These are phyloP conservation scores for Penicillium salamii DNA, from an alignment of 495 filamentous ascomycete species.

Conservation along the genomic window DNA sequence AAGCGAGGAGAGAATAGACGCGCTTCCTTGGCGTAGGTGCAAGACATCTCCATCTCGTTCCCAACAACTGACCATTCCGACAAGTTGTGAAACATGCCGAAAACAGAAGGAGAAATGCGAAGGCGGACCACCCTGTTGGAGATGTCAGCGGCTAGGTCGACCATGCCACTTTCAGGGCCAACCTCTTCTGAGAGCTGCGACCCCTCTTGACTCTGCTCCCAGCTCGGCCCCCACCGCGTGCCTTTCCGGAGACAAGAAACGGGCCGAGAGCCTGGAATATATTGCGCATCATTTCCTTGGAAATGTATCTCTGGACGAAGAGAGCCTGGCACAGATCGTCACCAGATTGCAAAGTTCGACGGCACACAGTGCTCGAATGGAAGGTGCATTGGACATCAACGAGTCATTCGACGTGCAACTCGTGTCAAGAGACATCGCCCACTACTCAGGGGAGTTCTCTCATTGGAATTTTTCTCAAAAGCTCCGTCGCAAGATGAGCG, in stretches of 20 bases:
- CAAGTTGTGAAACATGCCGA: constrained; percentile 42
- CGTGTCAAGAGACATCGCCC: constrained; percentile 40
- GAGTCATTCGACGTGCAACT: constrained; percentile 38
- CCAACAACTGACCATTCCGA: no score
- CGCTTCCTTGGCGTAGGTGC: constrained; percentile 10
- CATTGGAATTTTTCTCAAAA: constrained; percentile 48
- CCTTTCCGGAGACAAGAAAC: not conserved
- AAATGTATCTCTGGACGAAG: constrained; percentile 15
- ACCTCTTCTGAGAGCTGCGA: constrained; percentile 21
- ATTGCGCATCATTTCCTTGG: constrained; percentile 20
- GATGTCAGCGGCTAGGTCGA: constrained; percentile 41
- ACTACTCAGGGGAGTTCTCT: constrained; percentile 50
- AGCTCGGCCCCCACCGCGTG: constrained; percentile 2
- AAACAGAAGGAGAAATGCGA: constrained; percentile 48
- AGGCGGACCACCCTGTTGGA: constrained; percentile 43
- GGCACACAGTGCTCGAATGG: not conserved
- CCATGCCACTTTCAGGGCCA: constrained; percentile 39
- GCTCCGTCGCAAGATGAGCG: constrained; percentile 38
- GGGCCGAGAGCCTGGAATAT: constrained; percentile 11
- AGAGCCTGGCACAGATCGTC: constrained; percentile 10
- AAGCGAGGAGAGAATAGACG: constrained; percentile 13
- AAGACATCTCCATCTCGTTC: not conserved
- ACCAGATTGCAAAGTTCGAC: constrained; percentile 6
- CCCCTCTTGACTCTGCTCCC: constrained; percentile 17
- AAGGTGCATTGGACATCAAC: constrained; percentile 9